Percentiles rank a stretch among this genome's conserved stretches.
Conservation (phyloP, 2,329 filamentous ascomycete genomes). For the Clonostachys rosea region DNA sequence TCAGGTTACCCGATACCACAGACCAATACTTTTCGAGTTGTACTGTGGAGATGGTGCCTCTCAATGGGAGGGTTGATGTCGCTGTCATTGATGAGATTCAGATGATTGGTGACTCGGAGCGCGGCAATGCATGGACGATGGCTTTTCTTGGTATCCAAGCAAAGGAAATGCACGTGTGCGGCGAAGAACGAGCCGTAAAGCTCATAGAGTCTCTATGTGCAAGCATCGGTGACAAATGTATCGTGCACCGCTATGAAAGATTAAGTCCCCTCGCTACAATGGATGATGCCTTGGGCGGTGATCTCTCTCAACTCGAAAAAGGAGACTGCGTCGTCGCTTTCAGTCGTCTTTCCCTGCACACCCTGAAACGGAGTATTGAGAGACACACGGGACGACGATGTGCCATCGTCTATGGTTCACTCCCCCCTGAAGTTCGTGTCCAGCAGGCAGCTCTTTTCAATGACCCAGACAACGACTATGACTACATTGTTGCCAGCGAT, state of each 20-base stretch:
- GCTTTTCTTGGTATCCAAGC: slow-evolving; percentile 84
- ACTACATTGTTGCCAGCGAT: slow-evolving; percentile 89
- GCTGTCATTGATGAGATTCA: slow-evolving; percentile 98
- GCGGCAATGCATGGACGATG: slow-evolving; percentile 93
- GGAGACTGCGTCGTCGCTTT: slow-evolving; percentile 91
- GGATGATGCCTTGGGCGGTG: slow-evolving; percentile 54
- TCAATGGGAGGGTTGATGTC: slow-evolving; percentile 65
- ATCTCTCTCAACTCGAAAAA: slow-evolving; percentile 68
- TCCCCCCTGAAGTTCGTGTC: slow-evolving; percentile 89
- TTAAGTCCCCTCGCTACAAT: slow-evolving; percentile 73
- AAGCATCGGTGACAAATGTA: slow-evolving; percentile 73
- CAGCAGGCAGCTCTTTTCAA: slow-evolving; percentile 93
- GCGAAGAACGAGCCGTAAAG: slow-evolving; percentile 77
- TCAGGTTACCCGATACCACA: slow-evolving; percentile 58
- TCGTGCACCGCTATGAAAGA: slow-evolving; percentile 79
- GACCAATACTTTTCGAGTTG: slow-evolving; percentile 69
- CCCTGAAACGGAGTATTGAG: slow-evolving; percentile 75
- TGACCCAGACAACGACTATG: slow-evolving; percentile 91
- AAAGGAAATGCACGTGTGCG: slow-evolving; percentile 88
- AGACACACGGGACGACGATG: slow-evolving; percentile 70
- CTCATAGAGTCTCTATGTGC: slow-evolving; percentile 75
- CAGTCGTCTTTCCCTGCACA: slow-evolving; percentile 76
- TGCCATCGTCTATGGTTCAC: slow-evolving; percentile 86
- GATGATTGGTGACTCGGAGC: slow-evolving; percentile 78
- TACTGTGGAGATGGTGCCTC: slow-evolving; percentile 82